phyloP scores from a whole-genome alignment of 139 green algal genomes.

The Tetraselmis striata region DNA sequence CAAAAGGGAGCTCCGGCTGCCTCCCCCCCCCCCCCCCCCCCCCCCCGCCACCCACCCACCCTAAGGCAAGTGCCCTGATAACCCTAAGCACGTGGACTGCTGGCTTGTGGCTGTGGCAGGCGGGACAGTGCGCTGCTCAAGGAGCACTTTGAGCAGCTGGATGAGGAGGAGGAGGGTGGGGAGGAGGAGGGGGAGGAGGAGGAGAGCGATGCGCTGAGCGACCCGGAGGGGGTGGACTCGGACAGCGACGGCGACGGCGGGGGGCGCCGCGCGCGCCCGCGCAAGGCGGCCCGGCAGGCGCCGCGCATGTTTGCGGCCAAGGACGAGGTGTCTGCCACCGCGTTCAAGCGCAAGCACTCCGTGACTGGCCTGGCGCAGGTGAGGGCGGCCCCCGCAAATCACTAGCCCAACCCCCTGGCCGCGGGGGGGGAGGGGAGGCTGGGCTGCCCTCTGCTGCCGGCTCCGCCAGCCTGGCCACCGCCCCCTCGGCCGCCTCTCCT shows the following conservation, averaged over 20 bases:
- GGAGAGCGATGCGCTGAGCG: background rate
- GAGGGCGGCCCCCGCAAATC: too few relatives aligned
- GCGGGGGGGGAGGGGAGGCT: too few relatives aligned
- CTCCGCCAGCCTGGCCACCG: too few relatives aligned
- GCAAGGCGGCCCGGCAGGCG: background rate
- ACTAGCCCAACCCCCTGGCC: too few relatives aligned
- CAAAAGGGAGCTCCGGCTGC: too few relatives aligned
- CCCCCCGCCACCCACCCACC: too few relatives aligned
- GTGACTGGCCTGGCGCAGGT: slow-evolving; percentile 18
- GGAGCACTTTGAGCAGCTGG: slow-evolving; percentile 57
- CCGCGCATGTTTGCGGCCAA: slow-evolving; percentile 67
- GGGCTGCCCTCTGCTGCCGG: too few relatives aligned
- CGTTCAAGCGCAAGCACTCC: slow-evolving; percentile 51
- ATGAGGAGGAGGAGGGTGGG: slow-evolving; percentile 13
- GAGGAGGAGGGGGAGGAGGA: slow-evolving; percentile 6
- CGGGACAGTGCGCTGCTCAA: slow-evolving; percentile 29
- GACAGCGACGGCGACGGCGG: background rate
- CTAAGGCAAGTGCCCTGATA: too few relatives aligned
- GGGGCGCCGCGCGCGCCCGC: too few relatives aligned
- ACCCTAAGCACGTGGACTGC: too few relatives aligned
- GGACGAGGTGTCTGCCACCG: slow-evolving; percentile 49
- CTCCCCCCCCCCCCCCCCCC: too few relatives aligned
- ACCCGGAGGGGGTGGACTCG: background rate
- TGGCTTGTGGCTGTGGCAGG: background rate
- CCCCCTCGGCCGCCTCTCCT: too few relatives aligned